Conservation (phyloP, 2,329 filamentous ascomycete genomes). For the Epichloe bromicola region DNA sequence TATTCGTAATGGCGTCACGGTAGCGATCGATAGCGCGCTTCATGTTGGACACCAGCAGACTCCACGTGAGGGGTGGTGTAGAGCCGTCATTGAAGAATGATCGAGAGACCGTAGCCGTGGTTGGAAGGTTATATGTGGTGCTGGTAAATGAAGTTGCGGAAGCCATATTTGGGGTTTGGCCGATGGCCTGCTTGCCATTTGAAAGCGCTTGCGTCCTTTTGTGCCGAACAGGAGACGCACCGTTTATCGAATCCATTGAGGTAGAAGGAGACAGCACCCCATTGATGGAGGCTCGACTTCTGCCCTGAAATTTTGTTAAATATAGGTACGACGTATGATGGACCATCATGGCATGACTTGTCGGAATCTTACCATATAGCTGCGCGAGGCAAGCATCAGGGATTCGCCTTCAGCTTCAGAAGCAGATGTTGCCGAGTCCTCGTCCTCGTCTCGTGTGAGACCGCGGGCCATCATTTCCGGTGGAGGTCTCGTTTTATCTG, state of each 20-base stretch:
- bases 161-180: constrained; percentile 37
- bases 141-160: constrained; percentile 51
- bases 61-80: constrained; percentile 74
- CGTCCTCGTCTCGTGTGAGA: constrained; percentile 71
- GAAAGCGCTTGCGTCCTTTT: constrained; percentile 42
- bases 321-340: not conserved
- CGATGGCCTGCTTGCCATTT: constrained; percentile 25
- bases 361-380: constrained; percentile 46
- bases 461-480: constrained; percentile 84
- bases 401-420: constrained; percentile 74
- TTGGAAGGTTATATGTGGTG: constrained; percentile 42
- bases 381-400: constrained; percentile 50
- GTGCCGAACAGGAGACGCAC: constrained; percentile 44
- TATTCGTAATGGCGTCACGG: constrained; percentile 73
- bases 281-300: constrained; percentile 51
- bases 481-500: constrained; percentile 79
- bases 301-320: constrained; percentile 27
- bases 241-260: constrained; percentile 83
- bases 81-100: constrained; percentile 88
- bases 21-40: constrained; percentile 81
- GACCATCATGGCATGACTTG: not conserved
- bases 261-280: constrained; percentile 72
- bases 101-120: constrained; percentile 52
- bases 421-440: constrained; percentile 74
- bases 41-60: constrained; percentile 82